Base-by-base conservation (phyloP, 2,329 filamentous ascomycete species). In the Ceratocystiopsis sp. region DNA sequence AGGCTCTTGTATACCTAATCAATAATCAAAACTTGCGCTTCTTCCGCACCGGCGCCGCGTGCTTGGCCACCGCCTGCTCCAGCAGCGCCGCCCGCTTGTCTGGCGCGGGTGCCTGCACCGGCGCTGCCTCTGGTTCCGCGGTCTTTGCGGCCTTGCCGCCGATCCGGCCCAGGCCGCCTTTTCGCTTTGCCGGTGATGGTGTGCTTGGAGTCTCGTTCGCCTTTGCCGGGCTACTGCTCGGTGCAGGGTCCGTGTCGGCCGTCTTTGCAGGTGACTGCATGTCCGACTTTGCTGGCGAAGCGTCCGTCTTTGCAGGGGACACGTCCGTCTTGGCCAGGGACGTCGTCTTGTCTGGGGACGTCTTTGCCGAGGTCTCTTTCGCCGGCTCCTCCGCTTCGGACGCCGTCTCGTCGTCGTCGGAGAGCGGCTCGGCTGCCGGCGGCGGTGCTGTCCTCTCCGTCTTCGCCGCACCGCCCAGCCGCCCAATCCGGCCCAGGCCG, bases 11-110 rank as follows among this genome's bases (percentile, higher is more conserved):
- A n/a, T n/a, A n/a, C n/a, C n/a, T n/a, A n/a, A n/a, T n/a, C n/a
- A n/a, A n/a, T n/a, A 16, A 36, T 16, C 12, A 75, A 47, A 75
- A 75, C 41, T 62, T 68, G 37, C 71, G 60, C 57, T 72, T 75
- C 60, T 75, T 75, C 55, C 66, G 71, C 8, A 59, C 61, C 5
- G 71, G 71, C 1, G 65, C 63, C 0, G 65, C 61, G 3, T 63
- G 63, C 51, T 68, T 69, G 46, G 54, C 64, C 48, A 71, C 64
- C 14, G 72, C 55, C 34, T 74, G 67, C 44, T 58, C 61, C 44
- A 68, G 65, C 25, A 72, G 55, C 49, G 74, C 68, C n/a, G 63
- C 60, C 41, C 70, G 61, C 46, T 65, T 59, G 45, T 71, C 65
- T 3, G 69, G 68, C 21, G 63, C 56, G 41, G 69, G 64, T 48